These are phyloP conservation scores for Plasmodium reichenowi DNA, from an alignment of 169 alveolate species.

Conservation along the genomic window DNA sequence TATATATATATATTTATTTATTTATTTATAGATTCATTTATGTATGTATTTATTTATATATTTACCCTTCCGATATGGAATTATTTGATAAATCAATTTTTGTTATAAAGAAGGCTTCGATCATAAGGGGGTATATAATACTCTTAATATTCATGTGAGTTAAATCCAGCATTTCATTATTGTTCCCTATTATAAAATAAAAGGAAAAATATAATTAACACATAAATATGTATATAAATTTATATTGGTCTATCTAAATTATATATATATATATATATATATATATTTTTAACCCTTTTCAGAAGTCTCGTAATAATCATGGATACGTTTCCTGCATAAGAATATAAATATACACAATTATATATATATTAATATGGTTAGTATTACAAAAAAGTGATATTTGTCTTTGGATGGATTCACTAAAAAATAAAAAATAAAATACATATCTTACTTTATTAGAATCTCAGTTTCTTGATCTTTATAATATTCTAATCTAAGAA, in stretches of 20 bases:
- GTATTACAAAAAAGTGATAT: neutral
- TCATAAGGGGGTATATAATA: slow-evolving; percentile 41
- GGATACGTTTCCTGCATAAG: slow-evolving; percentile 27
- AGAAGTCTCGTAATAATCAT: slow-evolving; percentile 40
- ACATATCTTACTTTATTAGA: slow-evolving; percentile 35
- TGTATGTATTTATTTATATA: slow-evolving; percentile 15
- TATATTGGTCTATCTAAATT: neutral
- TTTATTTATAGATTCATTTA: slow-evolving; percentile 12
- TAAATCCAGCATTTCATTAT: slow-evolving; percentile 26
- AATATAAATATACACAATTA: neutral
- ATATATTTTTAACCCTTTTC: slow-evolving; percentile 31
- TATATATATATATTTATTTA: slow-evolving; percentile 21
- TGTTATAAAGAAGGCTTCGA: slow-evolving; percentile 64
- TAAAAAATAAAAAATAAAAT: neutral
- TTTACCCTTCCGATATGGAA: slow-evolving; percentile 54
- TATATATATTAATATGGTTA: neutral
- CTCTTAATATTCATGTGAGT: slow-evolving; percentile 21
- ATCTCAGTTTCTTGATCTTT: slow-evolving; percentile 51
- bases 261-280: neutral
- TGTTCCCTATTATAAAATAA: slow-evolving; percentile 1
- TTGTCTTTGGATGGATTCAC: too few relatives aligned
- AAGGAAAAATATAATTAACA: neutral
- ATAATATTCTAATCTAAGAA: slow-evolving; percentile 33
- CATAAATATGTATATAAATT: neutral
- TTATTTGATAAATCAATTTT: slow-evolving; percentile 51